Evolutionary conservation across 345 rosid genomes (phyloP), one percentile per base, ranked within the genome.

Genomic region (Populus alba): DNA sequence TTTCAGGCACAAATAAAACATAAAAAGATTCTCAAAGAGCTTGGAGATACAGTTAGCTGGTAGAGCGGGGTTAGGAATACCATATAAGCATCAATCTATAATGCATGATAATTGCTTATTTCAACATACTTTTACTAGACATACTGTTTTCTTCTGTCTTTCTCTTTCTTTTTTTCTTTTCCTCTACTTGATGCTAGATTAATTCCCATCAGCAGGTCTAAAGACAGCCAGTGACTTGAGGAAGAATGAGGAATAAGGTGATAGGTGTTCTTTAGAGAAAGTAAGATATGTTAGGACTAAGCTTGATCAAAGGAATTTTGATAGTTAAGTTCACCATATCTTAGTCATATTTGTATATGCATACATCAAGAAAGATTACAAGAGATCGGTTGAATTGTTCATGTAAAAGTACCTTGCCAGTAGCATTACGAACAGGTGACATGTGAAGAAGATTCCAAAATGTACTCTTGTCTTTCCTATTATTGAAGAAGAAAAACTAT

Each of bases 371-470:
- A 25, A 23, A 4, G 2, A 59, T 59, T 10, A 59, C 20, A 59
- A 59, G 25, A 59, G 29, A 59, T n/a, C 15, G 29, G 6, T 10
- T 59, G 65, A n/a, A 59, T 77, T 66, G 49, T 59, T 74, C 68
- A 63, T 25, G 53, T 63, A 53, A 79, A 23, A 75, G 63, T 91
- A 95, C 98, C 99, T 96, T 96, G 80, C 99, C 99, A 63, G 92
- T 88, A 77, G 99, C 98, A 86, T 90, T 90, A 71, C 97, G 95
- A 80, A 96, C 85, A 6, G 98, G 99, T 39, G 99, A 91, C 71
- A 94, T 86, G 87, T 96, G 97, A 69, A 96, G 98, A 81, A 86
- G 87, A 86, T 91, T 94, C 99, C 97, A 94, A 81, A 96, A 96
- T 12, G 88, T 74, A 81, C 90, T 91, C 79, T 84, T 84, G 51